A percentile compares a stretch with the other conserved stretches of the same genome.
phyloP scores from a whole-genome alignment of 148 eudicot species.

The Beta vulgaris region DNA sequence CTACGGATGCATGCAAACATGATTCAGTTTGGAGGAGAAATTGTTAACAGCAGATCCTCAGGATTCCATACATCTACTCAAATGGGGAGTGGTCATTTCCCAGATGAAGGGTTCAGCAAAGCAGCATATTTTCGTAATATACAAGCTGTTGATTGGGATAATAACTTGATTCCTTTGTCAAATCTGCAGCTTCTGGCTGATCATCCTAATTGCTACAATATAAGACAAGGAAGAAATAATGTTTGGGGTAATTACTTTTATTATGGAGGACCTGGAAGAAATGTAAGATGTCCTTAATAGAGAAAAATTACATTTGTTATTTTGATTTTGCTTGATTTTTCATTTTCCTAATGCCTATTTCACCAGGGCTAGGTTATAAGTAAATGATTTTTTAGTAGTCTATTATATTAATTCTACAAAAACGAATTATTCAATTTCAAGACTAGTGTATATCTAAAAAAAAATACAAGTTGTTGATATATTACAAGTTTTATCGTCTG shows the following conservation, averaged over 20 bases:
- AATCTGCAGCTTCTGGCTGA: conserved; percentile 78
- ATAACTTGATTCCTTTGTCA: conserved; percentile 69
- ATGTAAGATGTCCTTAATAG: conserved; percentile 65
- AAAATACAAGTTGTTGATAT: conserved; percentile 13
- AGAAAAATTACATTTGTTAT: too few species aligned
- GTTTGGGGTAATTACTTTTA: conserved; percentile 90
- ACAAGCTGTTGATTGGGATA: conserved; percentile 95
- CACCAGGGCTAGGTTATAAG: conserved; percentile 21
- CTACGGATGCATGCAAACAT: conserved; percentile 72
- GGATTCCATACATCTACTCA: conserved; percentile 92
- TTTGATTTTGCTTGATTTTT: neutral
- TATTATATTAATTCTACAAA: conserved; percentile 17
- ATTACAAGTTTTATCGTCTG: neutral
- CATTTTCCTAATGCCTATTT: conserved; percentile 12
- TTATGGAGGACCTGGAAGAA: conserved; percentile 97
- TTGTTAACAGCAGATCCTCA: conserved; percentile 65
- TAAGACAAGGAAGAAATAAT: conserved; percentile 70
- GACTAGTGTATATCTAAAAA: conserved; percentile 30
- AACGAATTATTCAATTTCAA: conserved; percentile 9
- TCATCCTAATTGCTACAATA: conserved; percentile 88
- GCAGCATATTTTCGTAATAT: conserved; percentile 91
- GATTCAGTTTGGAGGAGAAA: conserved; percentile 96
- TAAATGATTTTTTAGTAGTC: conserved; percentile 12
- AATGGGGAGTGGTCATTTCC: conserved; percentile 96
- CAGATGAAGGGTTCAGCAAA: conserved; percentile 77